Percentiles rank a stretch among this genome's conserved stretches.
Evolutionary conservation across 257 asterid genomes (phyloP).

Genomic region (Solanum boliviense): DNA sequence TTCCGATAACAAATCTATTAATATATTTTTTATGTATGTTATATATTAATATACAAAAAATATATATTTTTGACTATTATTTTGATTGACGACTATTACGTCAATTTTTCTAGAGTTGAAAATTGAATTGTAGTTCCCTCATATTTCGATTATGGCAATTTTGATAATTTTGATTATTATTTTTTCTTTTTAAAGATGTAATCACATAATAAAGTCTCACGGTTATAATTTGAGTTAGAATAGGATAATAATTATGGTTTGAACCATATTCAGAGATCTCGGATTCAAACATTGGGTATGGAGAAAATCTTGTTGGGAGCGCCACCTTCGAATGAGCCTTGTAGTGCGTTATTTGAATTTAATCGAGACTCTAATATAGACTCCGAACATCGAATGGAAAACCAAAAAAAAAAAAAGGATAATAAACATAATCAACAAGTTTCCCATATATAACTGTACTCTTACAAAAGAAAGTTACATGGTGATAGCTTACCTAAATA

Average conservation of each 20-base stretch:
- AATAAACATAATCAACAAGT: not conserved
- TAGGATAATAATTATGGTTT: not conserved
- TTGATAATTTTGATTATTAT: not conserved
- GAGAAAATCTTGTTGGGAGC: not conserved
- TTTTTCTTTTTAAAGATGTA: not conserved
- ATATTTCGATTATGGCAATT: not conserved
- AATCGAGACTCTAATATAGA: no score
- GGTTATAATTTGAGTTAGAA: not conserved
- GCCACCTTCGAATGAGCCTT: no score
- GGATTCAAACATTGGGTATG: not conserved
- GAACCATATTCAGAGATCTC: no score
- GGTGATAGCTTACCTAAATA: not conserved
- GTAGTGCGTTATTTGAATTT: no score
- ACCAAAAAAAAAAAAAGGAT: not conserved
- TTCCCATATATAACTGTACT: not conserved
- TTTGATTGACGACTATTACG: not conserved
- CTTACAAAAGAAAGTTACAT: not conserved
- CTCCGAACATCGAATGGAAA: rapidly evolving
- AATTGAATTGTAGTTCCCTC: not conserved
- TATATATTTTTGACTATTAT: not conserved
- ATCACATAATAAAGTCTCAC: not conserved
- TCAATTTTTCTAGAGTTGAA: not conserved
- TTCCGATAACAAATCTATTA: not conserved
- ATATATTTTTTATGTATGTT: not conserved
- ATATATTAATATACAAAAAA: not conserved